Percentiles rank a stretch among this genome's conserved stretches.
Conservation (phyloP, 2,329 filamentous ascomycete species). For the Claviceps sp. region DNA sequence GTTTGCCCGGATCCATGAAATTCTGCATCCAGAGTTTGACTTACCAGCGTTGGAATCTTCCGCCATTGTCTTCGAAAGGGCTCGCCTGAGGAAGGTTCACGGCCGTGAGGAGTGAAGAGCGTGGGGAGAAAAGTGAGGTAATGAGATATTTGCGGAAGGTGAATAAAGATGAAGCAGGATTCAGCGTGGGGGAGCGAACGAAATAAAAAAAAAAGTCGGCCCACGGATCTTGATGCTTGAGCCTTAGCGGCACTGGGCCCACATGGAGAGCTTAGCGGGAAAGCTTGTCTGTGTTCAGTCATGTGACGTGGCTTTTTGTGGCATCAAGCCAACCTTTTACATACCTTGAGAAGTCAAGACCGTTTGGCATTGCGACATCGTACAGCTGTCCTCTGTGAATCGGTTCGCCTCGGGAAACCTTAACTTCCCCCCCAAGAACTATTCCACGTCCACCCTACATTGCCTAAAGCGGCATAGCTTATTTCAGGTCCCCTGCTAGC, state of each 20-base stretch:
- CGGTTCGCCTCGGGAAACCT: too few relatives aligned
- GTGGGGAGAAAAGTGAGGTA: background rate
- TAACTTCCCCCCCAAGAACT: too few relatives aligned
- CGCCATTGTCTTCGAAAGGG: constrained; percentile 14
- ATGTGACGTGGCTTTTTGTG: background rate
- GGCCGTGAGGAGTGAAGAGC: constrained; percentile 24
- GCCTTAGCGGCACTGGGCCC: background rate
- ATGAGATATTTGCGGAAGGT: constrained; percentile 2
- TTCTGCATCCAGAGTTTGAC: background rate
- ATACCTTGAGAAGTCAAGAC: too few relatives aligned
- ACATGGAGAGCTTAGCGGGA: background rate
- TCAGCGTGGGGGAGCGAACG: background rate
- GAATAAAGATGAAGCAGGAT: background rate
- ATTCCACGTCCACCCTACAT: too few relatives aligned
- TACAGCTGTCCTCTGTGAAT: too few relatives aligned
- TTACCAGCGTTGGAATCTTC: constrained; percentile 15
- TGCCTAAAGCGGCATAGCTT: too few relatives aligned
- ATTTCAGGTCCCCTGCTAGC: too few relatives aligned
- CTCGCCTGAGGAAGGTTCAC: constrained; percentile 38
- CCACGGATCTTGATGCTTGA: background rate
- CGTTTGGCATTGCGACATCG: too few relatives aligned
- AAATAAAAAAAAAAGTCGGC: constrained; percentile 5
- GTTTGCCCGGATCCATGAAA: too few relatives aligned
- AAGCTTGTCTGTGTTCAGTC: background rate
- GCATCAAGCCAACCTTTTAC: background rate